Percentiles rank a stretch among this genome's conserved stretches.
Conservation (phyloP, 2,329 filamentous ascomycete genomes). For the Fusarium xylarioides region DNA sequence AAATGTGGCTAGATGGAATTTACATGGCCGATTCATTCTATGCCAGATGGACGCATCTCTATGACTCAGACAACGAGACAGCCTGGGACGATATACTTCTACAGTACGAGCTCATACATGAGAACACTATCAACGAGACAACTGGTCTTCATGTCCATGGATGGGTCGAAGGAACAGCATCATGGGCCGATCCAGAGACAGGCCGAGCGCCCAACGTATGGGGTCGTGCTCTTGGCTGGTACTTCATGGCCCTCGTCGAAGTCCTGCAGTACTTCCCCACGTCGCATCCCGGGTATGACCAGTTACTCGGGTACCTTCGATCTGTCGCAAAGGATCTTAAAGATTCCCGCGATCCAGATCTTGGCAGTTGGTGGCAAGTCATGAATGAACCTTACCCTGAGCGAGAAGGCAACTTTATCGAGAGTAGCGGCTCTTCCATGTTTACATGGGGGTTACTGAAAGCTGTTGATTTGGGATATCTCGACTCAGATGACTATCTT, state of each 20-base stretch:
- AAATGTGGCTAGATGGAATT: slow-evolving; percentile 67
- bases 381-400: slow-evolving; percentile 60
- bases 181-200: slow-evolving; percentile 58
- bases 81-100: slow-evolving; percentile 54
- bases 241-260: slow-evolving; percentile 59
- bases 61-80: slow-evolving; percentile 46
- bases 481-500: slow-evolving; percentile 18
- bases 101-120: slow-evolving; percentile 56
- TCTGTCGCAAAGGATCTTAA: slow-evolving; percentile 52
- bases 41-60: slow-evolving; percentile 49
- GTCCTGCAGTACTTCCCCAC: slow-evolving; percentile 54
- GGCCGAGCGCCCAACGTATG: slow-evolving; percentile 61
- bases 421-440: slow-evolving; percentile 66
- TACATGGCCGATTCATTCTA: slow-evolving; percentile 58
- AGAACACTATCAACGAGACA: slow-evolving; percentile 49
- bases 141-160: slow-evolving; percentile 60
- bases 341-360: slow-evolving; percentile 49
- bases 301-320: slow-evolving; percentile 49
- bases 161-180: slow-evolving; percentile 57
- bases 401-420: slow-evolving; percentile 63
- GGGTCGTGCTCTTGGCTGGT: slow-evolving; percentile 62
- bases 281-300: slow-evolving; percentile 44
- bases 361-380: slow-evolving; percentile 66
- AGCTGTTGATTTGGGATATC: slow-evolving; percentile 41
- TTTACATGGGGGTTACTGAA: slow-evolving; percentile 61